Evolutionary conservation across 1,284 basidiomycete genomes (phyloP), one percentile per base, ranked within the genome.

Genomic region (Heterobasidion parviporum): DNA sequence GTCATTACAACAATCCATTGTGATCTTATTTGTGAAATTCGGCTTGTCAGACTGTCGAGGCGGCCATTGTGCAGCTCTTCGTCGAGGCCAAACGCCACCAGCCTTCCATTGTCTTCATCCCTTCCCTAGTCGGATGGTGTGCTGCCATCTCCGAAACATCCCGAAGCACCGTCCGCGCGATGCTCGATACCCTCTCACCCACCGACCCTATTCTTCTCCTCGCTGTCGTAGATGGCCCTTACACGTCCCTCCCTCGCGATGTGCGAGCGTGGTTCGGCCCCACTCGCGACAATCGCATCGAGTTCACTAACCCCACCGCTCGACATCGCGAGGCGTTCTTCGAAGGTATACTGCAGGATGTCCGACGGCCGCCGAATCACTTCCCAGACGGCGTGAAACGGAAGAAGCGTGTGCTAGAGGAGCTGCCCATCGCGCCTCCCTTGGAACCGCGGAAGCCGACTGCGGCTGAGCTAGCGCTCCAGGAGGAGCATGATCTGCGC

Each of bases 51-150:
- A 94, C 94, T 3, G 76, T 87, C 3, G 97, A 99, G 72, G 91
- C 96, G 1, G 87, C 91, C 2, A 87, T 98, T 56, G 92, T 98
- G 1, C 96, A 98, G 64, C 79, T 98, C n/a, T 98, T 99, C 64
- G 82, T 95, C 16, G 97, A 99, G 69, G 97, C 97, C 0, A 98
- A 98, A 69, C 85, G 97, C 34, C 93, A 98, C 68, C 95, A 98
- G 64, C 97, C 97, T 0, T 95, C 94, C 0, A 87, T 99, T 46
- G 81, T 99, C 52, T 99, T 94, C 70, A 93, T 99, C 50, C 97
- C 96, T 0, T 91, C 92, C 0, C 77, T 99, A 1, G 69, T 85
- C 1, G 83, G 89, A 7, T 99, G 96, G 95, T 89, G 89, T 54
- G 75, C 84, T 1, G 85, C 93, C 1, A 80, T 99, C 8, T 82